phyloP scores from a whole-genome alignment of 169 alveolate genomes.

The Plasmodium vivax region DNA sequence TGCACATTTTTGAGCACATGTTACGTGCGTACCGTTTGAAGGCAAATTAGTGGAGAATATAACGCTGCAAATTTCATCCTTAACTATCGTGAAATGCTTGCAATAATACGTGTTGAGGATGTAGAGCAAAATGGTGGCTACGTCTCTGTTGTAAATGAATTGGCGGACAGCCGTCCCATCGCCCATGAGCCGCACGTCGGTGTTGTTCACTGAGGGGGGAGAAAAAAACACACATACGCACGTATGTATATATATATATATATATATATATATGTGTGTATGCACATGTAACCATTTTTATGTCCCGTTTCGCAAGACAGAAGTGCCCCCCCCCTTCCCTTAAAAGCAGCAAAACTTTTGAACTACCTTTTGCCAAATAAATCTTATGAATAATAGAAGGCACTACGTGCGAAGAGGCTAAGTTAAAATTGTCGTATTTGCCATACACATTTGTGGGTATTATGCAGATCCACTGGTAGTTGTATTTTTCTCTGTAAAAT shows the following conservation, averaged over 20 bases:
- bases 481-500: conserved; percentile 72
- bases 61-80: conserved; percentile 59
- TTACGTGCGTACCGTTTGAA: conserved; percentile 36
- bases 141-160: conserved; percentile 64
- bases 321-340: neutral
- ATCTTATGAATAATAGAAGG: conserved; percentile 74
- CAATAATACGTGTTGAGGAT: conserved; percentile 58
- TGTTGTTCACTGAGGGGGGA: conserved; percentile 14
- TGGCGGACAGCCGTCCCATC: conserved; percentile 61
- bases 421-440: conserved; percentile 67
- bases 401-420: conserved; percentile 41
- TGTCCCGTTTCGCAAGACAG: neutral
- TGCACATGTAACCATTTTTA: neutral
- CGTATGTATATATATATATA: neutral
- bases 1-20: neutral
- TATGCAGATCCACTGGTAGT: conserved; percentile 71
- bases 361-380: conserved; percentile 71
- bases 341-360: neutral
- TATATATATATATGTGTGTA: neutral
- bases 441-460: conserved; percentile 74
- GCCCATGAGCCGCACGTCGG: conserved; percentile 46
- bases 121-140: conserved; percentile 36
- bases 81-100: conserved; percentile 50
- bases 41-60: conserved; percentile 68
- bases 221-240: neutral